phyloP scores from a whole-genome alignment of 768 basidiomycete genomes.

The Pisolithus albus region DNA sequence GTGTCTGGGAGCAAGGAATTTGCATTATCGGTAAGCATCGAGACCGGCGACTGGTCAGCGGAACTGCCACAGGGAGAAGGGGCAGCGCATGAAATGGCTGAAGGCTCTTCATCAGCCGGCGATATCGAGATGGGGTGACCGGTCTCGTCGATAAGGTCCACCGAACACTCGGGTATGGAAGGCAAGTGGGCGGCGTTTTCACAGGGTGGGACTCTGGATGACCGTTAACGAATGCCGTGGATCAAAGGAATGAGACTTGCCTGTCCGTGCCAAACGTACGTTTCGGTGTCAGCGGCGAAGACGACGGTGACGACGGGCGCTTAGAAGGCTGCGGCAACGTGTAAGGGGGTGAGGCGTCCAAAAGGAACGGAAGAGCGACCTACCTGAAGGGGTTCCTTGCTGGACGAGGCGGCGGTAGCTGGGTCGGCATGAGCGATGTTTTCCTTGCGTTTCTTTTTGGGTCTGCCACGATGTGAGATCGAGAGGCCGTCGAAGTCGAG shows the following conservation, averaged over 20 bases:
- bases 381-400: constrained; percentile 3
- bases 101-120: background rate
- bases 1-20: background rate
- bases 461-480: constrained; percentile 8
- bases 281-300: constrained; percentile 5
- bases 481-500: constrained; percentile 25
- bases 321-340: constrained; percentile 2
- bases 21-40: constrained; percentile 5
- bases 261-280: background rate
- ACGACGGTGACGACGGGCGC: constrained; percentile 11
- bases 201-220: constrained; percentile 3
- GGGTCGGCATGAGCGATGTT: constrained; percentile 1
- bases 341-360: background rate
- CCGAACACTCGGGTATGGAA: constrained; percentile 3
- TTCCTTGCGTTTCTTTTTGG: constrained; percentile 21
- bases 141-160: background rate
- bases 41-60: constrained; percentile 4
- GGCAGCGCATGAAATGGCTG: background rate
- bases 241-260: background rate
- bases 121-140: constrained; percentile 1
- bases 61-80: background rate
- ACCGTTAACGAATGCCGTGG: background rate
- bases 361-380: background rate
- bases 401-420: background rate
- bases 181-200: background rate